phyloP scores from a whole-genome alignment of 2,329 filamentous ascomycete species.

The Aaosphaeria arxii region DNA sequence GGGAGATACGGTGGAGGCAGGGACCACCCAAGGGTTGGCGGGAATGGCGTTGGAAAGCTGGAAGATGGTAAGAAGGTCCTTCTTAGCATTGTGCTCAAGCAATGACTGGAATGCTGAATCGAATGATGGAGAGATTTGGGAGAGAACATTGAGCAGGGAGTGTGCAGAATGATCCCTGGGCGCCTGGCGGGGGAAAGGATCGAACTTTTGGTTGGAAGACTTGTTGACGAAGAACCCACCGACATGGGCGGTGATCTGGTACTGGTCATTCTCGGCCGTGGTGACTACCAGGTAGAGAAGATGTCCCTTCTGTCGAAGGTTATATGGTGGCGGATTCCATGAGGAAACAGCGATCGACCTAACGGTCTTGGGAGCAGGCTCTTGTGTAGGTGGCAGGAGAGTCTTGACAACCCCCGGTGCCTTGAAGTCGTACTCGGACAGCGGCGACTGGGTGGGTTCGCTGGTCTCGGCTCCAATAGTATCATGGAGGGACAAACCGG shows the following conservation, averaged over 20 bases:
- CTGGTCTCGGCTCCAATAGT: constrained; percentile 50
- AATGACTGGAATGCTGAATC: constrained; percentile 70
- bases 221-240: constrained; percentile 98
- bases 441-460: constrained; percentile 31
- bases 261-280: constrained; percentile 92
- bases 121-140: constrained; percentile 81
- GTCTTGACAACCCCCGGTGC: constrained; percentile 65
- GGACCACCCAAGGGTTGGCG: constrained; percentile 86
- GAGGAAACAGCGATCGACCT: constrained; percentile 85
- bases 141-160: constrained; percentile 79
- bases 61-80: constrained; percentile 87
- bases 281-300: constrained; percentile 85
- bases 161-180: constrained; percentile 79
- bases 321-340: constrained; percentile 95
- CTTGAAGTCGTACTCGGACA: constrained; percentile 75
- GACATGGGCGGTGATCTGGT: constrained; percentile 88
- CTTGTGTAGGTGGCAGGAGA: constrained; percentile 65
- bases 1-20: constrained; percentile 61
- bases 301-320: constrained; percentile 87
- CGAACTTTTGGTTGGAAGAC: constrained; percentile 91
- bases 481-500: constrained; percentile 85
- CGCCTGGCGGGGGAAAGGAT: constrained; percentile 75
- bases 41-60: constrained; percentile 95
- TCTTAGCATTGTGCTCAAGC: constrained; percentile 79
- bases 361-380: constrained; percentile 79